phyloP scores from a whole-genome alignment of 495 filamentous ascomycete genomes.

The Annulohypoxylon nitens region DNA sequence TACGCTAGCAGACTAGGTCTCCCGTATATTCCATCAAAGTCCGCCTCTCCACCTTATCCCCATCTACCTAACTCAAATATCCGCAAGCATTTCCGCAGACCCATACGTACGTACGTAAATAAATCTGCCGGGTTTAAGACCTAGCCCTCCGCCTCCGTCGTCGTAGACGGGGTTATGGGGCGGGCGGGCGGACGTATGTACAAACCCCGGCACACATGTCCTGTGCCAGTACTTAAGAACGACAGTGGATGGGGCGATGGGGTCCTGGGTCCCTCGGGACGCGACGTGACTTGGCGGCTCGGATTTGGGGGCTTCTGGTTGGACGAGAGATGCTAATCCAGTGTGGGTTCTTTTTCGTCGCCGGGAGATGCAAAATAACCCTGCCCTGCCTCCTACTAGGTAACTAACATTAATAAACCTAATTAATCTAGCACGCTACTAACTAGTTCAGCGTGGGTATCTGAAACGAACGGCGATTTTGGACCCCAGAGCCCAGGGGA shows the following conservation, averaged over 20 bases:
- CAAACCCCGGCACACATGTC: too few species aligned
- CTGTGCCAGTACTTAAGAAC: too few species aligned
- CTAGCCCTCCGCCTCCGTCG: not conserved
- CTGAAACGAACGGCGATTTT: too few species aligned
- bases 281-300: not conserved
- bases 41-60: too few species aligned
- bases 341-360: not conserved
- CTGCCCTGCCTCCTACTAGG: not conserved
- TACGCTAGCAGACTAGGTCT: too few species aligned
- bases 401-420: too few species aligned
- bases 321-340: not conserved
- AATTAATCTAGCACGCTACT: not conserved
- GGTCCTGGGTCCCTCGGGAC: not conserved
- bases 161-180: not conserved
- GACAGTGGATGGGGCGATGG: not conserved
- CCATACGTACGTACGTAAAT: not conserved
- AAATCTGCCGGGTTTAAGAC: not conserved
- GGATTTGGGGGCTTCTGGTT: not conserved
- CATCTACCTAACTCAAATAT: not conserved
- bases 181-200: not conserved
- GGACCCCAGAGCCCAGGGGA: not conserved
- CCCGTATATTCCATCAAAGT: too few species aligned
- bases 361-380: not conserved
- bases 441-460: not conserved
- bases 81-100: not conserved